Evolutionary conservation across 257 asterid species (phyloP).

Genomic region (Linaria vulgaris): DNA sequence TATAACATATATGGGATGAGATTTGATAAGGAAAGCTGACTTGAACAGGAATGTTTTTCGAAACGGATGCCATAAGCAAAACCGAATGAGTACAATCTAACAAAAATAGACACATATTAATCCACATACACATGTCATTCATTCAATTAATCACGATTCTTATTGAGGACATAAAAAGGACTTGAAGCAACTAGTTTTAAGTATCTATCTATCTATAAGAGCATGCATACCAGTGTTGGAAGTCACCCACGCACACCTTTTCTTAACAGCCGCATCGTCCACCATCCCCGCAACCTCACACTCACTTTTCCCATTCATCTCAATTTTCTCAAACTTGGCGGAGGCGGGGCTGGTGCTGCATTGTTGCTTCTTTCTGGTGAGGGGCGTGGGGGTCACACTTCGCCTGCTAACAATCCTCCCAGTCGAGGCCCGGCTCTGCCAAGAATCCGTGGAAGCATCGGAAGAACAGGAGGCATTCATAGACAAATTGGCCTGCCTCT

Average conservation of each 20-base stretch:
- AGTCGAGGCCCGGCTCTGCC: constrained; percentile 84
- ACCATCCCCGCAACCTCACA: constrained; percentile 40
- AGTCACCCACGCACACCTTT: constrained; percentile 96
- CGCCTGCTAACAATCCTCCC: constrained; percentile 58
- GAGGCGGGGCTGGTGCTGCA: constrained; percentile 38
- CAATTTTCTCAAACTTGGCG: constrained; percentile 42
- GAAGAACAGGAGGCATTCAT: constrained; percentile 88
- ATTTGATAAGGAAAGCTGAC: no score
- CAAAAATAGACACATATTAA: not conserved
- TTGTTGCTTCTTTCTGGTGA: constrained; percentile 47
- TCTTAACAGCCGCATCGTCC: constrained; percentile 48
- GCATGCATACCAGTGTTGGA: constrained; percentile 81
- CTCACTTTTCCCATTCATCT: constrained; percentile 42
- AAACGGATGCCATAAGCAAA: not conserved
- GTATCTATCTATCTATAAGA: constrained; percentile 6
- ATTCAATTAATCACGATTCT: not conserved
- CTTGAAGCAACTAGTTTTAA: not conserved
- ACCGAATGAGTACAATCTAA: not conserved
- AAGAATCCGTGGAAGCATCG: constrained; percentile 89
- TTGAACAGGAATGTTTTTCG: no score
- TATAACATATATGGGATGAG: no score
- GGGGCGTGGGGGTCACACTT: constrained; percentile 34
- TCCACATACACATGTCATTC: not conserved
- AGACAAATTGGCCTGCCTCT: constrained; percentile 62
- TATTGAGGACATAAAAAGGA: no score